Evolutionary conservation across 306 rosid species (phyloP).

Genomic region (Dalbergia cochinchinensis): DNA sequence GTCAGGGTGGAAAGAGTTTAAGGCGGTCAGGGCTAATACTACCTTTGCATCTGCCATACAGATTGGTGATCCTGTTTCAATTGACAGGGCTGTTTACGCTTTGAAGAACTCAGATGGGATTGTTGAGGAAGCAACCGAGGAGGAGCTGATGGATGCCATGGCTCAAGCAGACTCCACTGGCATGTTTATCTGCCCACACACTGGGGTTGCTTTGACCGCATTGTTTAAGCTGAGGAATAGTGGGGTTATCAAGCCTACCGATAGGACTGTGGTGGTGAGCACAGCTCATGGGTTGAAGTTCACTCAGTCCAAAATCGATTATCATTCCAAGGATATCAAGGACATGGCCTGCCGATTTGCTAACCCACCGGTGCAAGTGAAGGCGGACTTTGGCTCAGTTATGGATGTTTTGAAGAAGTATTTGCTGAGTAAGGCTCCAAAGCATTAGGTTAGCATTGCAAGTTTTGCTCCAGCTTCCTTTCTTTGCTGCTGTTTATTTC

Average conservation of each 20-base stretch:
- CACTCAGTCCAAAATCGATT: slow-evolving; percentile 81
- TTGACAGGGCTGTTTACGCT: slow-evolving; percentile 84
- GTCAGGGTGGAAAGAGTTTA: slow-evolving; percentile 79
- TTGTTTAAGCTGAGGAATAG: slow-evolving; percentile 74
- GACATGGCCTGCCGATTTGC: slow-evolving; percentile 83
- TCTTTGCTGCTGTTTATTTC: slow-evolving; percentile 22
- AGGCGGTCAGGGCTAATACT: slow-evolving; percentile 62
- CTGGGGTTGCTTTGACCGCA: slow-evolving; percentile 92
- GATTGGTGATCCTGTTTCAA: slow-evolving; percentile 90
- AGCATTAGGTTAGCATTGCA: slow-evolving; percentile 49
- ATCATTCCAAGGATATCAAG: slow-evolving; percentile 76
- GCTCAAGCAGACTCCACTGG: slow-evolving; percentile 89
- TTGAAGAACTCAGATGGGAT: slow-evolving; percentile 75
- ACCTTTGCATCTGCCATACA: slow-evolving; percentile 89
- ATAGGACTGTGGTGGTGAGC: slow-evolving; percentile 87
- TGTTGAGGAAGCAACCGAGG: slow-evolving; percentile 94
- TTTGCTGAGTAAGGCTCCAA: slow-evolving; percentile 76
- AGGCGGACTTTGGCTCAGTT: slow-evolving; percentile 85
- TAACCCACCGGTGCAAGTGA: slow-evolving; percentile 78
- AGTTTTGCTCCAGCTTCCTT: slow-evolving; percentile 39
- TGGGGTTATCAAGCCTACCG: slow-evolving; percentile 72
- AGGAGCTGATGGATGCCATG: slow-evolving; percentile 87
- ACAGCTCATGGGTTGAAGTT: slow-evolving; percentile 95
- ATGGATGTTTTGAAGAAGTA: slow-evolving; percentile 91
- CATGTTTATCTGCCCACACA: slow-evolving; percentile 91